A percentile compares a stretch with the other conserved stretches of the same genome.
Conservation (phyloP, 805 yeast species). For the Candida insectorum region DNA sequence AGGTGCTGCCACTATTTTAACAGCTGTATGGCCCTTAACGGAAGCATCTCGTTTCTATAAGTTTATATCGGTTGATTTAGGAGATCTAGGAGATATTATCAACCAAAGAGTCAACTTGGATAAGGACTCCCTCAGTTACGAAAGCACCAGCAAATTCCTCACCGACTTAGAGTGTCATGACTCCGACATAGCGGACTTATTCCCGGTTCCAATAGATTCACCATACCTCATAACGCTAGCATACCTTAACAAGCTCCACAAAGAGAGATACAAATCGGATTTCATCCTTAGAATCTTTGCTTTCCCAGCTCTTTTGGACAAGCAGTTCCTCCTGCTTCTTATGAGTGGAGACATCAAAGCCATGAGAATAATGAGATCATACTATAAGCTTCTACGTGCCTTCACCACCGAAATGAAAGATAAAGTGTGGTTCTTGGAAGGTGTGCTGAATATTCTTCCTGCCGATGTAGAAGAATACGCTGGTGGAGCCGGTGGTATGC, state of each 20-base stretch:
- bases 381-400: constrained; percentile 75
- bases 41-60: constrained; percentile 42
- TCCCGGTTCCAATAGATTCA: constrained; percentile 78
- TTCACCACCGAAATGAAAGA: constrained; percentile 87
- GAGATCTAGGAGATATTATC: constrained; percentile 78
- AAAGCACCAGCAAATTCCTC: constrained; percentile 28
- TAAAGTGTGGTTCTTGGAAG: constrained; percentile 90
- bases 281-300: constrained; percentile 86
- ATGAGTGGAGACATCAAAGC: constrained; percentile 85
- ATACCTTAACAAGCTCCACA: constrained; percentile 76
- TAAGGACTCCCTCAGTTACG: constrained; percentile 16
- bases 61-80: constrained; percentile 72
- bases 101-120: constrained; percentile 34
- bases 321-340: constrained; percentile 67
- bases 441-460: constrained; percentile 83
- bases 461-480: constrained; percentile 89
- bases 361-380: constrained; percentile 86
- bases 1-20: constrained; percentile 92
- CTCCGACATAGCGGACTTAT: constrained; percentile 76
- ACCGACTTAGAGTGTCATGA: constrained; percentile 80
- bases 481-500: constrained; percentile 86
- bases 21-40: constrained; percentile 91
- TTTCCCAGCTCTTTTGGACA: constrained; percentile 88
- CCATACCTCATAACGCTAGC: constrained; percentile 88
- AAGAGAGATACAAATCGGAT: constrained; percentile 79